Evolutionary conservation across 1,139 yeast species (phyloP), one percentile per base, ranked within the genome.

Genomic region (Wickerhamomyces sp.): DNA sequence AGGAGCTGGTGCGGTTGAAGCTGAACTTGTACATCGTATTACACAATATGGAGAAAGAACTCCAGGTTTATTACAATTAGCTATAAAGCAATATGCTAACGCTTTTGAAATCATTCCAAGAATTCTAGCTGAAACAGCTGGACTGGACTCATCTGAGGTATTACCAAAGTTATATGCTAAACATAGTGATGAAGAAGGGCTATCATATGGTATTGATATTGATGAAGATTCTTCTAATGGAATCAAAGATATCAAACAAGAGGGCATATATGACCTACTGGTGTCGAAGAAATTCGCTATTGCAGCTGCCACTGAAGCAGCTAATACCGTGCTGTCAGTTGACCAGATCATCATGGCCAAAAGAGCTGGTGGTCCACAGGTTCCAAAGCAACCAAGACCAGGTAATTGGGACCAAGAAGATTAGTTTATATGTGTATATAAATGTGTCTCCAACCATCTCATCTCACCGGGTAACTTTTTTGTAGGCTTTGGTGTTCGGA

Each of bases 341-440:
- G 96, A 87, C 63, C 95, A 85, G 68, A 87, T 87, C 56, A 86
- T 86, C 59, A 88, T 87, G 87, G 95, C 95, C 36, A 87, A 87
- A 74, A 73, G 83, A 71, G 81, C 47, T 2, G 98, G 98, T 51
- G 98, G 98, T 21, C 98, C 98, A 34, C 84, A 74, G 35, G 80
- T 89, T 74, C 96, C 97, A 39, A 61, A 64, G 41, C 95, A 86
- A 59, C 85, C 81, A 52, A 80, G 83, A 61, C 92, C 94, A 33
- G 96, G 96, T 44, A 90, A 90, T 69, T 90, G 98, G 98, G 98
- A 90, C 61, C 95, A 84, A 65, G 97, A 77, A 45, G 96, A 89
- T 66, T 88, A 68, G 53, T 18, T n/a, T 13, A 13, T 30, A 25
- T 21, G 21, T 18, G 17, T 21, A 26, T 33, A 19, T n/a, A 24